Percentiles rank a stretch among this genome's conserved stretches.
Evolutionary conservation across 2,329 filamentous ascomycete genomes (phyloP).

Genomic region (Botrytis porri): DNA sequence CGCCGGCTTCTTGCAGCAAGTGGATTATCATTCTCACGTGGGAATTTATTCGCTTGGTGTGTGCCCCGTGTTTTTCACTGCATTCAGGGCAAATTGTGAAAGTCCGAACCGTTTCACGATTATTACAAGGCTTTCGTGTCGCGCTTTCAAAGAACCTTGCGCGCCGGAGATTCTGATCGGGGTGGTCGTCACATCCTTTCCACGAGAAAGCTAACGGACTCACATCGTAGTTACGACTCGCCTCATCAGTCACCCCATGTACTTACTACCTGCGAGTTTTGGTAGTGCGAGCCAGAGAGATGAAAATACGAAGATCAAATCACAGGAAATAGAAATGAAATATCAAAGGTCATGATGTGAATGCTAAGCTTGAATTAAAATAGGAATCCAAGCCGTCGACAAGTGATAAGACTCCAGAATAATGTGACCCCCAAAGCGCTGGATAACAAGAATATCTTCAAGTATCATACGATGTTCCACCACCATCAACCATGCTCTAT

Average conservation of each 20-base stretch:
- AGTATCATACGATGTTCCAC: not conserved
- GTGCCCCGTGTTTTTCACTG: too few relatives aligned
- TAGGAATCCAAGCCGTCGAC: not conserved
- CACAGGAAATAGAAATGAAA: not conserved
- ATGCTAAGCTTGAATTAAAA: not conserved
- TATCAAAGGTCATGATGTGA: not conserved
- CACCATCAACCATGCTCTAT: not conserved
- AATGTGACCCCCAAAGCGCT: not conserved
- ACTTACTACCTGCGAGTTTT: not conserved
- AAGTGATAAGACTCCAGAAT: not conserved
- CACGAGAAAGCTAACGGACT: not conserved
- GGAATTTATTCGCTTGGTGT: too few relatives aligned
- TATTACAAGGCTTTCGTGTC: too few relatives aligned
- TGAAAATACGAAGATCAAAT: not conserved
- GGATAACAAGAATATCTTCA: not conserved
- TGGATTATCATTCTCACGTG: too few relatives aligned
- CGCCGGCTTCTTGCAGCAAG: too few relatives aligned
- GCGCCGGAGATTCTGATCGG: too few relatives aligned
- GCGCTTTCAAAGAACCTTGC: too few relatives aligned
- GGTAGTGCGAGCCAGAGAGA: not conserved
- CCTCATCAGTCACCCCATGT: not conserved
- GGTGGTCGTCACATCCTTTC: too few relatives aligned
- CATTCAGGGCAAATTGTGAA: too few relatives aligned
- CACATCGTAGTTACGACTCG: not conserved
- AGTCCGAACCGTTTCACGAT: too few relatives aligned